A percentile compares a stretch with the other conserved stretches of the same genome.
Conservation (phyloP, 129 eudicot genomes). For the Centrapalus pauciflorus region DNA sequence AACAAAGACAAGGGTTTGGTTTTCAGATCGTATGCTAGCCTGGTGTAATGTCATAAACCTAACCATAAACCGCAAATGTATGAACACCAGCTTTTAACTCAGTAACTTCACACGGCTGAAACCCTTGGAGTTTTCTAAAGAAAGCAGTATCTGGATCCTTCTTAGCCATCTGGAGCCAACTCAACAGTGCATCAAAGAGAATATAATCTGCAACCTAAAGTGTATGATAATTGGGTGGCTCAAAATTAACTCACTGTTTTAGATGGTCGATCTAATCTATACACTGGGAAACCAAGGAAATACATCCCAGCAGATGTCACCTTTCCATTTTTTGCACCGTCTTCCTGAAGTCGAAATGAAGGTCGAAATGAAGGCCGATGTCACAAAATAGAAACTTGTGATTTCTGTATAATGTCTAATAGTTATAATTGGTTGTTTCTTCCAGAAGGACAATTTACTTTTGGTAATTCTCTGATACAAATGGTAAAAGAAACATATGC, state of each 20-base stretch:
- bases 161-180: conserved; percentile 35
- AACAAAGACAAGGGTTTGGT: too few species aligned
- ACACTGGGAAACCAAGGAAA: conserved; percentile 69
- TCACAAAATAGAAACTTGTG: too few species aligned
- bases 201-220: too few species aligned
- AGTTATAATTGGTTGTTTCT: too few species aligned
- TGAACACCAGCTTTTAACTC: conserved; percentile 63
- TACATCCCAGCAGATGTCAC: conserved; percentile 74
- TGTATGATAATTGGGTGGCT: not conserved
- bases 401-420: too few species aligned
- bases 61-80: conserved; percentile 71
- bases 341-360: too few species aligned
- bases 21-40: too few species aligned
- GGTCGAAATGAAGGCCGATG: too few species aligned
- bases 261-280: conserved; percentile 47
- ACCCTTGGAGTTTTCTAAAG: conserved; percentile 61
- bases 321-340: conserved; percentile 56
- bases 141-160: conserved; percentile 68
- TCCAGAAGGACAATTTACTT: too few species aligned
- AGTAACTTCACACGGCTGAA: conserved; percentile 69
- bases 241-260: conserved; percentile 37
- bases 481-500: too few species aligned
- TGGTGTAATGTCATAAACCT: not conserved
- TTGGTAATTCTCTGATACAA: too few species aligned
- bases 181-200: conserved; percentile 6